phyloP scores from a whole-genome alignment of 176 grass and related monocot genomes.

The Carex littledalei region DNA sequence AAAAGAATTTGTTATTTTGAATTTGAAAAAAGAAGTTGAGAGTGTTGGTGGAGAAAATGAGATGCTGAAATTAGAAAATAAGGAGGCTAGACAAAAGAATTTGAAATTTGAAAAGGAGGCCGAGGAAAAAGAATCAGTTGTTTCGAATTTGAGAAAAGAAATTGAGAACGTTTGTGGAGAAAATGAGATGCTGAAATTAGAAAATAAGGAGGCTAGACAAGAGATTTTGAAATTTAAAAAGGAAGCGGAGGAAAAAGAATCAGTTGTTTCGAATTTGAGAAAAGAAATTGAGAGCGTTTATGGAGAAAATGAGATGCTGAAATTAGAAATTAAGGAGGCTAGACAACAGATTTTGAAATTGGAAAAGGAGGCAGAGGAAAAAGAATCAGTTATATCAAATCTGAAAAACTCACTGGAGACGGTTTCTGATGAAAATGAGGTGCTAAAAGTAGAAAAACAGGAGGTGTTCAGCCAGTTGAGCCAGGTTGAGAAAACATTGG shows the following conservation, averaged over 20 bases:
- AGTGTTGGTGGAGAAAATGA: slow-evolving; percentile 23
- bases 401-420: slow-evolving; percentile 39
- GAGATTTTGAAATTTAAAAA: neutral
- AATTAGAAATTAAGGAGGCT: slow-evolving; percentile 21
- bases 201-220: slow-evolving; percentile 24
- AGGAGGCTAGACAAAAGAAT: slow-evolving; percentile 7
- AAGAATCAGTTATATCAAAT: slow-evolving; percentile 14
- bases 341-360: slow-evolving; percentile 7
- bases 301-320: neutral
- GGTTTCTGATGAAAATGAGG: neutral
- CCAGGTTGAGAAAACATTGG: slow-evolving; percentile 8
- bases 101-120: slow-evolving; percentile 1
- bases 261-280: slow-evolving; percentile 23
- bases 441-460: slow-evolving; percentile 21
- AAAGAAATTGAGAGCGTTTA: slow-evolving; percentile 34
- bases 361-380: neutral
- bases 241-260: slow-evolving; percentile 1
- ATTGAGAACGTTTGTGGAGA: slow-evolving; percentile 27
- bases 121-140: slow-evolving; percentile 9
- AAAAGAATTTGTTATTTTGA: slow-evolving; percentile 16
- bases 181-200: slow-evolving; percentile 14
- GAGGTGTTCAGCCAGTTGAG: slow-evolving; percentile 19
- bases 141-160: slow-evolving; percentile 28
- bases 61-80: slow-evolving; percentile 24
- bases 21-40: slow-evolving; percentile 31